Percentiles rank a stretch among this genome's conserved stretches.
Evolutionary conservation across 2,329 filamentous ascomycete species (phyloP).

Genomic region (Kalmusia sp.): DNA sequence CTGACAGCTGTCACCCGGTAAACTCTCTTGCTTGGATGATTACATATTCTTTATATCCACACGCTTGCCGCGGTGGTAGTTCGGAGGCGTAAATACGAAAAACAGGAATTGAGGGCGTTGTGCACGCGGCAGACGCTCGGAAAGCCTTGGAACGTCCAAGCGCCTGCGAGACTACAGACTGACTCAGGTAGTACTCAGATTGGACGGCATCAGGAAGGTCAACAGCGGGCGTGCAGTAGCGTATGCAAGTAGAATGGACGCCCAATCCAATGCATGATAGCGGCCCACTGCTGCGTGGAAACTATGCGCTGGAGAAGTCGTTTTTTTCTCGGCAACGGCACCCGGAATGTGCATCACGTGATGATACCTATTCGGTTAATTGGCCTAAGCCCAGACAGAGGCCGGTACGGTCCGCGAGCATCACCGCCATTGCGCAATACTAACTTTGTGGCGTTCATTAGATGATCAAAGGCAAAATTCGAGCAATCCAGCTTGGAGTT

Average conservation of each 20-base stretch:
- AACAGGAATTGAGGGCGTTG: not conserved
- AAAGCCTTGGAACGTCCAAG: not conserved
- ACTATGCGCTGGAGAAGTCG: not conserved
- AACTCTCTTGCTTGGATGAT: not conserved
- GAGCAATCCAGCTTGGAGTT: not conserved
- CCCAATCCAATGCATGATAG: not conserved
- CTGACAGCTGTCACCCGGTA: not conserved
- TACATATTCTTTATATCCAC: not conserved
- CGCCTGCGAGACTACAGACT: not conserved
- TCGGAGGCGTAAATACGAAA: not conserved
- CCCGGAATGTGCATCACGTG: constrained; percentile 5
- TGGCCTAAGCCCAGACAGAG: not conserved
- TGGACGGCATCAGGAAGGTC: constrained; percentile 4
- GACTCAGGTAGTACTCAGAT: not conserved
- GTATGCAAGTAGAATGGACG: not conserved
- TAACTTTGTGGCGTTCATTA: not conserved
- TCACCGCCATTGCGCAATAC: not conserved
- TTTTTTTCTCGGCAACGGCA: not conserved
- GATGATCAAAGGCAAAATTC: not conserved
- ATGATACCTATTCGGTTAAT: not conserved
- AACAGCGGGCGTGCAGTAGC: not conserved
- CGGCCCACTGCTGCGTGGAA: not conserved
- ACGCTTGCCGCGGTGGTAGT: not conserved
- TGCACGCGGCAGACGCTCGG: not conserved
- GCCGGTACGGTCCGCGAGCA: not conserved